Evolutionary conservation across 495 filamentous ascomycete genomes (phyloP), one percentile per base, ranked within the genome.

Genomic region (Umbilicaria muhlenbergii): DNA sequence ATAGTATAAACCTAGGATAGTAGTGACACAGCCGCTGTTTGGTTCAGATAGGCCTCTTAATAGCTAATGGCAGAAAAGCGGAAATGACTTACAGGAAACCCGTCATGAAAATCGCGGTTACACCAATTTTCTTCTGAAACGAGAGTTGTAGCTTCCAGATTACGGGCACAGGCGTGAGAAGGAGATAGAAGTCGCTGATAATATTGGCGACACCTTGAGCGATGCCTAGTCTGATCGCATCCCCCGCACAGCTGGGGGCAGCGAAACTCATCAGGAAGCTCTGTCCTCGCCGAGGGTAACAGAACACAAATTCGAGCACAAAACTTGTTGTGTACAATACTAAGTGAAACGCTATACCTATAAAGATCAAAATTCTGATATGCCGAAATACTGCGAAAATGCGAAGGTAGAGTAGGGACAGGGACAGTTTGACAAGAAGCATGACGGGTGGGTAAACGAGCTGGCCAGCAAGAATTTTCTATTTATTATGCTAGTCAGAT

Each of bases 191-290:
- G 42, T 64, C 60, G 17, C 59, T 52, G 5, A 49, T 39, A 16
- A 64, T 57, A 35, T 62, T 62, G 19, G 58, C 54, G 3, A 55
- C 34, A 6, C 53, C 55, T 32, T 64, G 58, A 34, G 51, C 52
- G 31, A 61, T 19, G 13, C 38, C 38, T 24, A 24, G 21, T 24
- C 6, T 24, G 21, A 6, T 24, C 21, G 21, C 21, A 24, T 24
- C 21, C 21, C 21, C 21, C 6, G 21, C 21, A 24, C 21, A 24
- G 6, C 21, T 24, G 21, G 21, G 21, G 6, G 21, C 21, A 24
- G 21, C 6, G 21, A 24, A 24, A 24, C 21, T 24, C 21, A 24
- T 24, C 21, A 24, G 21, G 21, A 24, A 24, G 21, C 21, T 24
- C 21, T 24, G 21, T 24, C 21, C 21, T 24, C 21, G 21, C 21